phyloP scores from a whole-genome alignment of 1,284 basidiomycete genomes.

The Tilletia indica region DNA sequence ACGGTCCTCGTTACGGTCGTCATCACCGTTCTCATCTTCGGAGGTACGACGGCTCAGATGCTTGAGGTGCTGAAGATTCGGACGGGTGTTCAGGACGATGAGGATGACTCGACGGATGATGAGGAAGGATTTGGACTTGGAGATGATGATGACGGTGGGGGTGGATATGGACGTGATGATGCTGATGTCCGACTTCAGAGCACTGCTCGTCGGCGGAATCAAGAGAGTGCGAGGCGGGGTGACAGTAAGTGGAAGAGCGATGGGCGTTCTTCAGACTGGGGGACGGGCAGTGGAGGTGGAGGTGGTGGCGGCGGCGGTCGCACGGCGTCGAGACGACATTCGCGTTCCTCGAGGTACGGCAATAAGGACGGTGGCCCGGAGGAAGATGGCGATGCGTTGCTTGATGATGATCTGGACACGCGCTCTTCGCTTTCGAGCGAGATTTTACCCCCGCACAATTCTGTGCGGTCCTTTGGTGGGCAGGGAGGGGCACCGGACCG shows the following conservation, averaged over 20 bases:
- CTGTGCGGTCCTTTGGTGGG: background rate
- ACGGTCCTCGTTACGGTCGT: slow-evolving; percentile 96
- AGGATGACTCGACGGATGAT: slow-evolving; percentile 76
- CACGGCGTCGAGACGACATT: background rate
- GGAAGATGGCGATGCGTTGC: slow-evolving; percentile 27
- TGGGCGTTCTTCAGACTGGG: background rate
- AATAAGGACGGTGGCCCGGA: slow-evolving; percentile 12
- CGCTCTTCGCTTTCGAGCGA: slow-evolving; percentile 11
- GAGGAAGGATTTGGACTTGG: slow-evolving; percentile 62
- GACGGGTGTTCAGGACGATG: slow-evolving; percentile 79
- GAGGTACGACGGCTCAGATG: slow-evolving; percentile 94
- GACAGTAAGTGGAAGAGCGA: slow-evolving; percentile 8
- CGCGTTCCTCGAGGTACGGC: slow-evolving; percentile 2
- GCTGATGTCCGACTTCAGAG: background rate
- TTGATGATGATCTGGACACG: slow-evolving; percentile 17
- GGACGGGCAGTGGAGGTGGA: background rate
- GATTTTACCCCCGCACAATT: slow-evolving; percentile 7
- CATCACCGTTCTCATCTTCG: slow-evolving; percentile 89
- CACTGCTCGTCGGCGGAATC: background rate
- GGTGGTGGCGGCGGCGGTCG: background rate
- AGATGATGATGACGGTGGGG: background rate
- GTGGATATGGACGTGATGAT: background rate
- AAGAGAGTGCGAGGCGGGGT: background rate
- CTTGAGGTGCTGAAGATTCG: slow-evolving; percentile 93
- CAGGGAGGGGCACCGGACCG: background rate